Conservation (phyloP, 768 basidiomycete genomes). For the Russula sp. region DNA sequence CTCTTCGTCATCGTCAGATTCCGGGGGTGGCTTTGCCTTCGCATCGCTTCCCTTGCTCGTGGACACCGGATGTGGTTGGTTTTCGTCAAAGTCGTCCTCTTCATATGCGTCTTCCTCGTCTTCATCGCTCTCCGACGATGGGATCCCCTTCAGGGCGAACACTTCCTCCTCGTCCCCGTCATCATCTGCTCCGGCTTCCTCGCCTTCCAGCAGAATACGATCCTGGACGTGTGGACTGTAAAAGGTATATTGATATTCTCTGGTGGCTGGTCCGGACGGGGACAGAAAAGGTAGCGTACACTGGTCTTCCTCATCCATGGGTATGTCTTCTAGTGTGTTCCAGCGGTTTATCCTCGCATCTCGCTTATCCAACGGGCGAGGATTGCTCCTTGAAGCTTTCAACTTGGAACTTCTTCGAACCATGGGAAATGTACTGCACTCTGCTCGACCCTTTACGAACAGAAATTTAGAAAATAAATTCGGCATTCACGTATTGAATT, state of each 20-base stretch:
- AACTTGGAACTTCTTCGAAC: conserved; percentile 18
- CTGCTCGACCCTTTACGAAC: neutral
- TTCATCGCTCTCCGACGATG: conserved; percentile 44
- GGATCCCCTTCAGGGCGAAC: conserved; percentile 65
- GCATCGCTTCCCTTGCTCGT: conserved; percentile 32
- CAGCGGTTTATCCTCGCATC: conserved; percentile 60
- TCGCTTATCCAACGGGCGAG: conserved; percentile 49
- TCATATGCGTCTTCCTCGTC: conserved; percentile 45
- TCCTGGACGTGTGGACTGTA: conserved; percentile 72
- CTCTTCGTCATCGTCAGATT: conserved; percentile 33
- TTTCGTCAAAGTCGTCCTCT: conserved; percentile 37
- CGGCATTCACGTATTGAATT: conserved; percentile 3
- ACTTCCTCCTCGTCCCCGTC: conserved; percentile 74
- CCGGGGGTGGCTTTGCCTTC: conserved; percentile 31
- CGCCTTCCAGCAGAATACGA: conserved; percentile 72
- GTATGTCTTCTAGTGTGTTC: conserved; percentile 65
- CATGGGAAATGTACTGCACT: conserved; percentile 8
- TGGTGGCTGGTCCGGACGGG: neutral
- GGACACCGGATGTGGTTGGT: conserved; percentile 27
- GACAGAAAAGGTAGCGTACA: conserved; percentile 47
- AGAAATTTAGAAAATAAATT: neutral
- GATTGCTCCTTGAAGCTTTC: conserved; percentile 34
- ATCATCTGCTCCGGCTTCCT: conserved; percentile 48
- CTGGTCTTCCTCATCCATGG: conserved; percentile 74
- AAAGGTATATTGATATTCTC: neutral